phyloP scores from a whole-genome alignment of 805 yeast species.

The Candida easanensis region DNA sequence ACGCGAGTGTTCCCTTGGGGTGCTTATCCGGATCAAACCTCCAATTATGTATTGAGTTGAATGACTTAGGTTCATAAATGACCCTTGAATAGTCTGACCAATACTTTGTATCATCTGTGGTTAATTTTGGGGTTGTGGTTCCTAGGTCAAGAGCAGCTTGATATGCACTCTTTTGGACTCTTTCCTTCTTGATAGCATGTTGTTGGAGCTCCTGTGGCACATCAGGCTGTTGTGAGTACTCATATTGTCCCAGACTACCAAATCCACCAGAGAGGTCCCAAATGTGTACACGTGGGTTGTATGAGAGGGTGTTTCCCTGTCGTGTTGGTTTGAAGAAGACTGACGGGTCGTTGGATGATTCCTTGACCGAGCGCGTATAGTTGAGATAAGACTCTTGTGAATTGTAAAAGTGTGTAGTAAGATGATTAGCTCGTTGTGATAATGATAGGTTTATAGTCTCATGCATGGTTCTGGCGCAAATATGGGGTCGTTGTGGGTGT shows the following conservation, averaged over 20 bases:
- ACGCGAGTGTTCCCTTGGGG: constrained; percentile 26
- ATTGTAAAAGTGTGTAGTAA: constrained; percentile 80
- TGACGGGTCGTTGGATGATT: constrained; percentile 37
- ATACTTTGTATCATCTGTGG: constrained; percentile 43
- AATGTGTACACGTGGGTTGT: constrained; percentile 76
- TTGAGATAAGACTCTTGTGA: constrained; percentile 68
- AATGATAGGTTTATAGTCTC: constrained; percentile 72
- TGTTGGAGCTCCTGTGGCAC: constrained; percentile 16
- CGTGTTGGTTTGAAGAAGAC: constrained; percentile 45
- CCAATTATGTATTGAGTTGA: constrained; percentile 60
- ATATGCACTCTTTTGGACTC: constrained; percentile 51
- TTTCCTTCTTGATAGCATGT: constrained; percentile 34
- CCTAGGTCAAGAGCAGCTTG: constrained; percentile 62
- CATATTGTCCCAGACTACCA: constrained; percentile 62
- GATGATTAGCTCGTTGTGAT: constrained; percentile 72
- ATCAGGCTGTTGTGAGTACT: constrained; percentile 32
- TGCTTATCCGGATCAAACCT: constrained; percentile 39
- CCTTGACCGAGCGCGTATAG: constrained; percentile 34
- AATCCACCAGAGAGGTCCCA: constrained; percentile 80
- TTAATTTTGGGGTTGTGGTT: constrained; percentile 33
- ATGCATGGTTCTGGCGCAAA: constrained; percentile 55
- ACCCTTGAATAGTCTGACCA: constrained; percentile 84
- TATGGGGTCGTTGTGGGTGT: too few species aligned
- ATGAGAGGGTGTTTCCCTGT: constrained; percentile 45
- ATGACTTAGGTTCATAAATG: constrained; percentile 58